Conservation (phyloP, 192 early-diverging fungal species). For the Gonapodya prolifera region DNA sequence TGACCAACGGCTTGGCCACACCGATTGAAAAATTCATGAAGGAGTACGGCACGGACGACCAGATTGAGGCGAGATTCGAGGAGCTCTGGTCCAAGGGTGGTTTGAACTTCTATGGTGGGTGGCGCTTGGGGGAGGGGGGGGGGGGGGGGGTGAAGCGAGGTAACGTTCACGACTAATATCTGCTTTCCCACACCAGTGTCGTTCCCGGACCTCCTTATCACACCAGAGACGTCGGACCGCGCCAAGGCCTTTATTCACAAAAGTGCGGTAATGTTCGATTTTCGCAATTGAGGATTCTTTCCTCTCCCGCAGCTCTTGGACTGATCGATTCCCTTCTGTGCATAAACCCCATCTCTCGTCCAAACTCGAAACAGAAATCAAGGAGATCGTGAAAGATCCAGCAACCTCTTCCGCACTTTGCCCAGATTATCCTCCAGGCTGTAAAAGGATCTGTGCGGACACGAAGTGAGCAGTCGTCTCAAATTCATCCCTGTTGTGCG, state of each 20-base stretch:
- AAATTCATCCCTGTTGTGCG: too few species aligned
- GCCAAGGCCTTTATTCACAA: not conserved
- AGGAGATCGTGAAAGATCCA: not conserved
- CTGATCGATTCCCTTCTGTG: too few species aligned
- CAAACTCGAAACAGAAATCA: not conserved
- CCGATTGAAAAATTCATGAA: not conserved
- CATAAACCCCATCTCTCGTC: too few species aligned
- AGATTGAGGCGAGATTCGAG: not conserved
- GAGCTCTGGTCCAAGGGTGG: not conserved
- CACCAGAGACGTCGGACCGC: not conserved
- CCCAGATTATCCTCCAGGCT: not conserved
- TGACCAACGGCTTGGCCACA: not conserved
- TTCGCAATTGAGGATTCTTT: too few species aligned
- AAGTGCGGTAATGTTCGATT: too few species aligned
- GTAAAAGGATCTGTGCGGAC: constrained; percentile 2
- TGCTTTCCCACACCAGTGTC: not conserved
- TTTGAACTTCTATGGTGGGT: not conserved
- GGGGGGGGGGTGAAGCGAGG: too few species aligned
- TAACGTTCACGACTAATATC: not conserved
- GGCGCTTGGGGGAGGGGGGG: not conserved
- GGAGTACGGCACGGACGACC: not conserved
- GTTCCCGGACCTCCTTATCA: not conserved
- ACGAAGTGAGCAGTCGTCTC: not conserved
- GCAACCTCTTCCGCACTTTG: not conserved
- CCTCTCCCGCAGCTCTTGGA: too few species aligned